A percentile compares a stretch with the other conserved stretches of the same genome.
Evolutionary conservation across 2,329 filamentous ascomycete genomes (phyloP).

Genomic region (Cladophialophora immunda): DNA sequence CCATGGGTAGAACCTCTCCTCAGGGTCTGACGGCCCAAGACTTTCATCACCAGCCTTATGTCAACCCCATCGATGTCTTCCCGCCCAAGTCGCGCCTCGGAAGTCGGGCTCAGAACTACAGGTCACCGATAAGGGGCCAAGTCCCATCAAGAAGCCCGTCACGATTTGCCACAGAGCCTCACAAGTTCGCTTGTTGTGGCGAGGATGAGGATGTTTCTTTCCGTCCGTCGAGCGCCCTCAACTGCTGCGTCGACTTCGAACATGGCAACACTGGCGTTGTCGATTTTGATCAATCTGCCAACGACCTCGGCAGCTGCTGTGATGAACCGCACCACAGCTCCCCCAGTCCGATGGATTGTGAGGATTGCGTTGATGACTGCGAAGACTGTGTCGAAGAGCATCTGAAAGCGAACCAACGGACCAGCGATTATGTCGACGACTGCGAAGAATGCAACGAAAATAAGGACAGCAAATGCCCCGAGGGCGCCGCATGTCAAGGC

Average conservation of each 20-base stretch:
- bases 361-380: slow-evolving; percentile 38
- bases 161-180: slow-evolving; percentile 20
- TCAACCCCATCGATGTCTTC: slow-evolving; percentile 38
- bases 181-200: slow-evolving; percentile 32
- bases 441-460: slow-evolving; percentile 39
- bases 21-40: slow-evolving; percentile 36
- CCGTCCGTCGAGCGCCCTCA: slow-evolving; percentile 23
- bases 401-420: slow-evolving; percentile 27
- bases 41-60: slow-evolving; percentile 38
- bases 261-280: slow-evolving; percentile 5
- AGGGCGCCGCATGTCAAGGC: slow-evolving; percentile 35
- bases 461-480: slow-evolving; percentile 28
- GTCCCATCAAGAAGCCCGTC: slow-evolving; percentile 27
- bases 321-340: slow-evolving; percentile 32
- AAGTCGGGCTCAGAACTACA: slow-evolving; percentile 26
- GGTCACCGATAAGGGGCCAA: slow-evolving; percentile 27
- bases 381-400: slow-evolving; percentile 39
- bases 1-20: slow-evolving; percentile 33
- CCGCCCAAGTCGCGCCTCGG: slow-evolving; percentile 30
- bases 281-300: slow-evolving; percentile 14
- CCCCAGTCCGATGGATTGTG: slow-evolving; percentile 37
- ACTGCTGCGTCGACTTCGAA: slow-evolving; percentile 25
- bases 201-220: slow-evolving; percentile 26
- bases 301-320: slow-evolving; percentile 11
- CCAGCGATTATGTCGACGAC: slow-evolving; percentile 28